These are phyloP conservation scores for Chaetomium olivaceum DNA, from an alignment of 2,329 filamentous ascomycete genomes.

Conservation along the genomic window DNA sequence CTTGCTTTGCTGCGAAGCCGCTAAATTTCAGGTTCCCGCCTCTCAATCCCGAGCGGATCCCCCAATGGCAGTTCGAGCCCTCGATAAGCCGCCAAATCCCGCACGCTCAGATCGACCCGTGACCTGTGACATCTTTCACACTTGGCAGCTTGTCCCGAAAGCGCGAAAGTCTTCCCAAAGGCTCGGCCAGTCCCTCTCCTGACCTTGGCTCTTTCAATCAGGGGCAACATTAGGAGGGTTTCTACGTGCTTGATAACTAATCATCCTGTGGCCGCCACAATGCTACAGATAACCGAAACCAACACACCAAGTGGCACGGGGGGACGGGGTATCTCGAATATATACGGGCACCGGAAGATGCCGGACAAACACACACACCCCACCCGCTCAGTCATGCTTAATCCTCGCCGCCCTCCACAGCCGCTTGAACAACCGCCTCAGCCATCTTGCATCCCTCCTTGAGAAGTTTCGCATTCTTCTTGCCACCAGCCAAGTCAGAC, in stretches of 20 bases:
- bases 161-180: not conserved
- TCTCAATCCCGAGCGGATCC: constrained; percentile 10
- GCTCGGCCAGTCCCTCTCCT: not conserved
- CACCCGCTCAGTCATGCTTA: constrained; percentile 5
- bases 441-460: constrained; percentile 50
- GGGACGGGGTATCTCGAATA: not conserved
- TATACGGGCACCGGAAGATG: not conserved
- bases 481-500: constrained; percentile 55
- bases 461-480: constrained; percentile 50
- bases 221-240: not conserved
- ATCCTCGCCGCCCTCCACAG: constrained; percentile 26
- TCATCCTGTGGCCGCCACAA: not conserved
- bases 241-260: not conserved
- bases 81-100: constrained; percentile 30
- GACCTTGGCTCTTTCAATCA: not conserved
- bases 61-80: constrained; percentile 11
- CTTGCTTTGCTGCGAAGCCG: constrained; percentile 16
- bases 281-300: not conserved
- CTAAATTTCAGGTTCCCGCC: constrained; percentile 25
- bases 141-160: constrained; percentile 17
- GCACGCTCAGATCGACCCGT: constrained; percentile 18
- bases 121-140: constrained; percentile 15
- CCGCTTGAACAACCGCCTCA: constrained; percentile 40
- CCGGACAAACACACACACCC: not conserved
- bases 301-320: constrained; percentile 10